These are phyloP conservation scores for Paxillus rubicundulus DNA, from an alignment of 768 basidiomycete genomes.

Conservation along the genomic window DNA sequence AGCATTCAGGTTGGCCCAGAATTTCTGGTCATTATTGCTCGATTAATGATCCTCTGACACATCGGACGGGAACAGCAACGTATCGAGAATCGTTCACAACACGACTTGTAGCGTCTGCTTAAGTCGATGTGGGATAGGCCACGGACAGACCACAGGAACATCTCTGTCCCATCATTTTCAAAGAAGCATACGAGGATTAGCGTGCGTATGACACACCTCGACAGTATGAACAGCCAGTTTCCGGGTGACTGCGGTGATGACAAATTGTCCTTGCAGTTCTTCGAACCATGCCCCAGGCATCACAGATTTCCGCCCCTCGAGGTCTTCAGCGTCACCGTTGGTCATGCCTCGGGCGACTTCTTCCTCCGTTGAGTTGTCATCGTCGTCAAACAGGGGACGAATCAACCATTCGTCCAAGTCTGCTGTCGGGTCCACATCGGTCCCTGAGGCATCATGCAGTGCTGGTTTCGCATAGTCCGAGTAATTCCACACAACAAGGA, in stretches of 20 bases:
- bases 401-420: not conserved
- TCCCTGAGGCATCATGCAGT: not conserved
- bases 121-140: too few relatives aligned
- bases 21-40: too few relatives aligned
- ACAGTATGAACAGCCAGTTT: not conserved
- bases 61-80: too few relatives aligned
- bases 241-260: not conserved
- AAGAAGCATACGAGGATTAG: too few relatives aligned
- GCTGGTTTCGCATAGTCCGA: not conserved
- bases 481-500: not conserved
- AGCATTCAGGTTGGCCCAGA: too few relatives aligned
- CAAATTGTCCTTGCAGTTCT: not conserved
- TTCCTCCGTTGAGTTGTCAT: not conserved
- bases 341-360: not conserved
- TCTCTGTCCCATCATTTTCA: too few relatives aligned
- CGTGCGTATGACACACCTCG: not conserved
- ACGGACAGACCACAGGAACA: too few relatives aligned
- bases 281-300: conserved; percentile 9
- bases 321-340: not conserved
- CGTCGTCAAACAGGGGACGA: not conserved
- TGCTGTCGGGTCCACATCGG: not conserved
- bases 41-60: too few relatives aligned
- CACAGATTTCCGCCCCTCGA: not conserved
- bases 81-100: too few relatives aligned
- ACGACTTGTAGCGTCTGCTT: too few relatives aligned